phyloP scores from a whole-genome alignment of 73 alveolate genomes.

The Stentor roeselii region DNA sequence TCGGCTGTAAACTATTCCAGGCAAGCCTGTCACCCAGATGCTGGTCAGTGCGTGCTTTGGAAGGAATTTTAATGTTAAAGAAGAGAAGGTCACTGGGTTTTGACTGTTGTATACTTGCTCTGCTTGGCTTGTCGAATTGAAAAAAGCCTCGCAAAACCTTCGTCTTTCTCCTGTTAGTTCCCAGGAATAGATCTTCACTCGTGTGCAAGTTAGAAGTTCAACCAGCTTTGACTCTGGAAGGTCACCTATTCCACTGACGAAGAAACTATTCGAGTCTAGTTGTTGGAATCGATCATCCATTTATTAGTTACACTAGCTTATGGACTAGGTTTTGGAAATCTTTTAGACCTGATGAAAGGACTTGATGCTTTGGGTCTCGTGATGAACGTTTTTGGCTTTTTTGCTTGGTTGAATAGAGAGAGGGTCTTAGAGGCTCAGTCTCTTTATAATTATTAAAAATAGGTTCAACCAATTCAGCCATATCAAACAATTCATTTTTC shows the following conservation, averaged over 20 bases:
- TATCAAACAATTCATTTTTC: not conserved
- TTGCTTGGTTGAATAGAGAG: not conserved
- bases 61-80: not conserved
- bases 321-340: not conserved
- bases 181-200: not conserved
- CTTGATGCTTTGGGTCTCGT: not conserved
- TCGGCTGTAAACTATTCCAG: constrained; percentile 11
- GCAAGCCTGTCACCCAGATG: constrained; percentile 12
- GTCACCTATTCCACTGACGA: not conserved
- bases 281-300: constrained; percentile 25
- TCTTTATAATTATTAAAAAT: too few relatives aligned
- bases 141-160: not conserved
- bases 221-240: not conserved
- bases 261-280: constrained; percentile 1
- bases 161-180: constrained; percentile 18
- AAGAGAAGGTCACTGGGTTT: not conserved
- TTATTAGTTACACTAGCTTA: not conserved
- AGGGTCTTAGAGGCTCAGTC: not conserved
- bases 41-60: constrained; percentile 11
- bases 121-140: not conserved
- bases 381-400: not conserved
- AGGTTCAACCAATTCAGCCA: too few relatives aligned
- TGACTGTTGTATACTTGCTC: constrained; percentile 20
- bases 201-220: not conserved
- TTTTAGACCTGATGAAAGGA: not conserved